Evolutionary conservation across 495 filamentous ascomycete genomes (phyloP).

Genomic region (Pseudomonodictys pantanalensis): DNA sequence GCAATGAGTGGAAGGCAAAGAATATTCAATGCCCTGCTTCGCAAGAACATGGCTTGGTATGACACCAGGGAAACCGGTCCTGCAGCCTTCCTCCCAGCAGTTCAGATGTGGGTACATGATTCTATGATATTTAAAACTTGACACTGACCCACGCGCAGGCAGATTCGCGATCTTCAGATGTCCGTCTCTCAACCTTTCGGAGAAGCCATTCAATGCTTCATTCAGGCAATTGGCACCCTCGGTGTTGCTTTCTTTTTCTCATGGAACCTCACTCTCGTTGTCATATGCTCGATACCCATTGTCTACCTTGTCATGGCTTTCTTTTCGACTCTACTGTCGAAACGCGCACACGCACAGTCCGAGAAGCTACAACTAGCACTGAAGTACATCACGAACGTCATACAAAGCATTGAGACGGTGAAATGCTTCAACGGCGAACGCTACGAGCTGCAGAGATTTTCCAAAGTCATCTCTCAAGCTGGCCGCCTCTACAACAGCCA

Average conservation of each 20-base stretch:
- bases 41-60: constrained; percentile 80
- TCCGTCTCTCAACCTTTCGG: constrained; percentile 78
- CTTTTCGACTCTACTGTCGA: constrained; percentile 59
- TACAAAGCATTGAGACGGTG: constrained; percentile 76
- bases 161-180: constrained; percentile 77
- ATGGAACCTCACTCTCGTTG: constrained; percentile 83
- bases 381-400: constrained; percentile 65
- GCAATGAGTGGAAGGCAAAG: constrained; percentile 59
- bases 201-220: constrained; percentile 58
- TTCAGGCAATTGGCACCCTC: constrained; percentile 61
- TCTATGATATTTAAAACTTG: background rate
- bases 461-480: constrained; percentile 54
- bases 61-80: constrained; percentile 70
- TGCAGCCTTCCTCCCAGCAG: constrained; percentile 62
- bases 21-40: constrained; percentile 65
- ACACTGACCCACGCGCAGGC: constrained; percentile 50
- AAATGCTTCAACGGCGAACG: constrained; percentile 81
- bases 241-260: constrained; percentile 71
- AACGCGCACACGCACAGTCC: constrained; percentile 67
- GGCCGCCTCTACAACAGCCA: constrained; percentile 65
- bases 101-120: constrained; percentile 65
- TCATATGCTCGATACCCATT: constrained; percentile 70
- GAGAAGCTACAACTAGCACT: constrained; percentile 65
- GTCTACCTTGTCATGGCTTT: constrained; percentile 57
- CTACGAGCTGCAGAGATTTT: constrained; percentile 66